These are phyloP conservation scores for Aspergillus taichungensis DNA, from an alignment of 495 filamentous ascomycete genomes.

Conservation along the genomic window DNA sequence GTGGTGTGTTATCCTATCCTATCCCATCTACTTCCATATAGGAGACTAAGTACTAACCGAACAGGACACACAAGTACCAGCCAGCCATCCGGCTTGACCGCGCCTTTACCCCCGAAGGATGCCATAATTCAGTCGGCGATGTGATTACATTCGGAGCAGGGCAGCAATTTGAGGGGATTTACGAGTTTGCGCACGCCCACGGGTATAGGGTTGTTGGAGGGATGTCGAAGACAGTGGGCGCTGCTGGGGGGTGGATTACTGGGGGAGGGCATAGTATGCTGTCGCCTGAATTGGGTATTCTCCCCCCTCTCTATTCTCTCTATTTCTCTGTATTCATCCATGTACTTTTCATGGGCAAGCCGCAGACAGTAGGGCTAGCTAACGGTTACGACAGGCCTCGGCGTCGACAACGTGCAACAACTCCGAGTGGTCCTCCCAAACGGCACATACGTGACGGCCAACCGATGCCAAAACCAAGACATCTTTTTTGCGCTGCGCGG, in stretches of 20 bases:
- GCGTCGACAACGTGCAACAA: conserved; percentile 24
- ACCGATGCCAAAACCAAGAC: conserved; percentile 38
- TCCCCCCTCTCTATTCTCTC: no score
- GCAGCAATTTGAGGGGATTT: conserved; percentile 12
- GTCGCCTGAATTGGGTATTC: conserved; percentile 11
- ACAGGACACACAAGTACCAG: conserved; percentile 18
- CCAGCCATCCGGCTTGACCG: conserved; percentile 11
- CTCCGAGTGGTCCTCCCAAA: conserved; percentile 39
- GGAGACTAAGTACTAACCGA: conserved; percentile 18
- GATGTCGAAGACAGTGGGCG: conserved; percentile 9
- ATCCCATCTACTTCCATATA: conserved; percentile 28
- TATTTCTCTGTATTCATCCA: no score
- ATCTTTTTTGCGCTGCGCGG: conserved; percentile 50
- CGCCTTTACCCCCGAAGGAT: conserved; percentile 6
- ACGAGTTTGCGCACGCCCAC: conserved; percentile 17
- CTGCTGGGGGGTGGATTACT: conserved; percentile 35
- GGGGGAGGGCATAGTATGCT: conserved; percentile 37
- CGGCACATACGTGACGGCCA: conserved; percentile 36
- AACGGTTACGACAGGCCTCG: conserved; percentile 15
- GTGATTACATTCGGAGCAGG: conserved; percentile 17
- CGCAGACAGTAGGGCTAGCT: no score
- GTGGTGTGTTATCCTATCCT: conserved; percentile 29
- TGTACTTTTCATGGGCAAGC: no score
- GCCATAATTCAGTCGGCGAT: conserved; percentile 8
- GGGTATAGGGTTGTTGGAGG: conserved; percentile 15